Base-by-base conservation (phyloP, 768 basidiomycete genomes). In the Piloderma croceum region DNA sequence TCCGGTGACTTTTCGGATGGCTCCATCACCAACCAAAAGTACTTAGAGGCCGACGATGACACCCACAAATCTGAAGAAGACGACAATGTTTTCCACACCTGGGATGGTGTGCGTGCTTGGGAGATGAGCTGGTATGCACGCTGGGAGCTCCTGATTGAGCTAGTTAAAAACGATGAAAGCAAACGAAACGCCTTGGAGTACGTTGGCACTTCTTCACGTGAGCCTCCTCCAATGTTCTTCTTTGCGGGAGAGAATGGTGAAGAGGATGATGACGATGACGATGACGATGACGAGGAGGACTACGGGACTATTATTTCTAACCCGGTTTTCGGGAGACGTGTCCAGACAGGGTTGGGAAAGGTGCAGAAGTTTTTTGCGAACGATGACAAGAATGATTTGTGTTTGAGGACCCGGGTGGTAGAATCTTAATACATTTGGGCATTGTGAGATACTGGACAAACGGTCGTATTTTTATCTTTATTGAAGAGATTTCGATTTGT, bases 61-160 rank as follows among this genome's bases (percentile, higher is more conserved):
- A 39, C 42, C 23, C 13, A 11, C 13, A 23, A 36, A 33, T 45
- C 47, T 32, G 38, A 45, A 18, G 32, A 18, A 31, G 31, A 37
- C 25, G 7, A 24, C 23, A 29, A 35, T 18, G 24, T 22, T 27
- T 18, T 36, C 39, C 38, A 13, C 5, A n/a, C 32, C 29, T 22
- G 24, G 22, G 18, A 25, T 21, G 18, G 31, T 25, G 2, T 48
- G 37, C 47, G 57, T 12, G 47, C 48, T 19, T 76, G 74, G 76
- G 59, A 67, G 25, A 62, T 64, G 9, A 68, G 63, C 43, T 77
- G 75, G 74, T 71, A 76, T 45, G 63, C 62, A 21, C 73, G 74
- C 41, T 78, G 75, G 73, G 70, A 76, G 42, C 38, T 78, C 34
- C 61, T 80, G 34, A 46, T 70, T 34, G 64, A 69, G 41, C 61